A percentile compares a stretch with the other conserved stretches of the same genome.
phyloP scores from a whole-genome alignment of 179 eudicot species.

The Beta lomatogona region DNA sequence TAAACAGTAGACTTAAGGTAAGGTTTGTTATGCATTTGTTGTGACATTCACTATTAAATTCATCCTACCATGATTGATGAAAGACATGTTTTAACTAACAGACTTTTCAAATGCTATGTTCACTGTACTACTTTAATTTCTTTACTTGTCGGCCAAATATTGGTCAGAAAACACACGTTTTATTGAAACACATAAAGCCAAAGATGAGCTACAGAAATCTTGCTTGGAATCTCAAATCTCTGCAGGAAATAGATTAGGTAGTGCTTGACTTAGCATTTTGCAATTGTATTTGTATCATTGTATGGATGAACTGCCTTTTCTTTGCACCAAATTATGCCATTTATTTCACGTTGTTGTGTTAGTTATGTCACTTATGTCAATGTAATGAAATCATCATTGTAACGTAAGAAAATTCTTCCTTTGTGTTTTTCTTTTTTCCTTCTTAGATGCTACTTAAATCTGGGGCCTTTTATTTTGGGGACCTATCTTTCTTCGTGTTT shows the following conservation, averaged over 20 bases:
- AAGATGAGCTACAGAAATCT: not conserved
- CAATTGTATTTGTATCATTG: too few species aligned
- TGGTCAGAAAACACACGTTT: conserved; percentile 14
- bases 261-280: too few species aligned
- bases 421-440: not conserved
- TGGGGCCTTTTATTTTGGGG: not conserved
- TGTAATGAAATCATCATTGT: not conserved
- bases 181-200: not conserved
- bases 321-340: conserved; percentile 1
- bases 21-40: not conserved
- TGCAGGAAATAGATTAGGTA: not conserved
- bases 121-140: not conserved
- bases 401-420: not conserved
- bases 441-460: not conserved
- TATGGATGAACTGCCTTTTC: not conserved
- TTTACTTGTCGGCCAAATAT: not conserved
- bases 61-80: not conserved
- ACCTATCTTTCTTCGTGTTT: not conserved
- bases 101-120: not conserved
- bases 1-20: not conserved
- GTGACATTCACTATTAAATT: too few species aligned
- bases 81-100: conserved; percentile 8
- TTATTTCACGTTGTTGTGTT: conserved; percentile 20
- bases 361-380: not conserved
- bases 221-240: not conserved